Evolutionary conservation across 2,329 filamentous ascomycete species (phyloP).

Genomic region (Botrytis deweyae): DNA sequence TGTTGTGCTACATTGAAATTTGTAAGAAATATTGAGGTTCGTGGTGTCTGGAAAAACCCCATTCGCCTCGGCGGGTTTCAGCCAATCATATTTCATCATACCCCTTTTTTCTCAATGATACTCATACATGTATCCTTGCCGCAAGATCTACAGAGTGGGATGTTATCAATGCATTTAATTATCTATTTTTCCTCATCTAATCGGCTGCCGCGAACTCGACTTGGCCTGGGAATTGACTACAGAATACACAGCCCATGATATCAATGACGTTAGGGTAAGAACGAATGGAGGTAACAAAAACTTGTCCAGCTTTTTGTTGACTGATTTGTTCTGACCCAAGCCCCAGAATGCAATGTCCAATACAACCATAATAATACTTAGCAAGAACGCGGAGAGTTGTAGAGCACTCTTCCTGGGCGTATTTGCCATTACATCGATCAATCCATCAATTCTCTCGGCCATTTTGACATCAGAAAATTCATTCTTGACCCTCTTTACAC

Average conservation of each 20-base stretch:
- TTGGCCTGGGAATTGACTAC: constrained; percentile 11
- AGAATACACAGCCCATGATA: constrained; percentile 31
- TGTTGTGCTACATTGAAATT: neutral
- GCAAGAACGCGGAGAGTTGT: constrained; percentile 28
- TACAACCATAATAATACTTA: constrained; percentile 27
- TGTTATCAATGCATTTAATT: neutral
- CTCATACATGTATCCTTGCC: neutral
- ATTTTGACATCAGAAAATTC: constrained; percentile 81
- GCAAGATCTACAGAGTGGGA: neutral
- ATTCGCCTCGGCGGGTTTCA: neutral
- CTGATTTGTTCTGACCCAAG: constrained; percentile 20
- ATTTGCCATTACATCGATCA: constrained; percentile 55
- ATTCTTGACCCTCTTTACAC: constrained; percentile 64
- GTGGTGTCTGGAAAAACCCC: neutral
- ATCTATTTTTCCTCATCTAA: neutral
- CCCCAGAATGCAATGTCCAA: constrained; percentile 29
- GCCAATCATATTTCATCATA: constrained; percentile 4
- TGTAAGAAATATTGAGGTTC: neutral
- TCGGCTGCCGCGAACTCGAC: neutral
- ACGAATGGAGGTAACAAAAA: constrained; percentile 30
- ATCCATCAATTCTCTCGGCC: constrained; percentile 70
- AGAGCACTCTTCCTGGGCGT: constrained; percentile 18
- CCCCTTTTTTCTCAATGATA: neutral
- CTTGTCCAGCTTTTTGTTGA: constrained; percentile 25
- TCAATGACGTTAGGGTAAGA: constrained; percentile 26